A percentile compares a stretch with the other conserved stretches of the same genome.
Conservation (phyloP, 2,329 filamentous ascomycete species). For the Alternaria consortialis region DNA sequence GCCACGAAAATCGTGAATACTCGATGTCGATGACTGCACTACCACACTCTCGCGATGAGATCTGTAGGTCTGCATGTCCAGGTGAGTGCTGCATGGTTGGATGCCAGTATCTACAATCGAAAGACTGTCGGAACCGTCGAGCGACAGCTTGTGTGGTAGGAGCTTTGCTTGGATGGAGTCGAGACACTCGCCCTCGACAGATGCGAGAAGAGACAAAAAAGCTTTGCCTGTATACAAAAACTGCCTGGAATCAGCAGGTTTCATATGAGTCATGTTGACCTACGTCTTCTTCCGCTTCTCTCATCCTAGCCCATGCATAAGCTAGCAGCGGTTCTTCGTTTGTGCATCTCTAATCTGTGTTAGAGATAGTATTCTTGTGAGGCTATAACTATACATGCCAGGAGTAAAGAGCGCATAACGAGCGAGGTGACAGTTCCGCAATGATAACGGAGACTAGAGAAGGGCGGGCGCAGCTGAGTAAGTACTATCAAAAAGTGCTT, state of each 20-base stretch:
- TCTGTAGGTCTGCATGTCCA: too few species aligned
- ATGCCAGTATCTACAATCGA: not conserved
- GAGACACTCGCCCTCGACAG: slow-evolving; percentile 6
- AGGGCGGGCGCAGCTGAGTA: slow-evolving; percentile 2
- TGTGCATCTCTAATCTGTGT: slow-evolving; percentile 2
- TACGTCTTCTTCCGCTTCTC: slow-evolving; percentile 10
- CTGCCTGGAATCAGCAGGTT: slow-evolving; percentile 12
- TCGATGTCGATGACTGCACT: too few species aligned
- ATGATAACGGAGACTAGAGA: not conserved
- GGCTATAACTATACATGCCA: slow-evolving; percentile 1
- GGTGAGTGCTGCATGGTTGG: too few species aligned
- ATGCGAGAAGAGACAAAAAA: slow-evolving; percentile 11
- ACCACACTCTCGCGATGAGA: too few species aligned
- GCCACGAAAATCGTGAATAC: too few species aligned
- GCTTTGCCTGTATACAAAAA: slow-evolving; percentile 13
- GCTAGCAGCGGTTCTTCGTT: slow-evolving; percentile 8
- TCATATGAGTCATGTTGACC: not conserved
- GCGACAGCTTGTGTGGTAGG: slow-evolving; percentile 16
- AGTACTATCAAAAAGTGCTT: slow-evolving; percentile 2
- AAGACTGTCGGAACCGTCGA: not conserved
- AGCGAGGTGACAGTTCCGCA: not conserved
- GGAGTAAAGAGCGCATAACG: slow-evolving; percentile 8
- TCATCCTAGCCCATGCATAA: slow-evolving; percentile 8
- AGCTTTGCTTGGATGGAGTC: slow-evolving; percentile 5
- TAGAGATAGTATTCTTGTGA: slow-evolving; percentile 8